A percentile compares a stretch with the other conserved stretches of the same genome.
phyloP scores from a whole-genome alignment of 495 filamentous ascomycete genomes.

The Pyrenula massariospora region DNA sequence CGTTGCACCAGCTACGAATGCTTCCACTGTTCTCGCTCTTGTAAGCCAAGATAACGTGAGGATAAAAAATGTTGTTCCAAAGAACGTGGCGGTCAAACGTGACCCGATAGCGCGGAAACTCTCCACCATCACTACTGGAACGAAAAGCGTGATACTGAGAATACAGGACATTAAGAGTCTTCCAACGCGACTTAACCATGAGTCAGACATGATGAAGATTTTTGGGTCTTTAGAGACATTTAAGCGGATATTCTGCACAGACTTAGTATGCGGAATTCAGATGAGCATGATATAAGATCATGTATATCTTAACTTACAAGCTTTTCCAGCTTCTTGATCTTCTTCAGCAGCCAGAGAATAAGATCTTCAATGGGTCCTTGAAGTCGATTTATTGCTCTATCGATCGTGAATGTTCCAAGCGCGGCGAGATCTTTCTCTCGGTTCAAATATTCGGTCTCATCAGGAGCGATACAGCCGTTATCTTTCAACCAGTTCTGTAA shows the following conservation, averaged over 20 bases:
- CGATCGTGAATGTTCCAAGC: too few species aligned
- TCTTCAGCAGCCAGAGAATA: conserved; percentile 7
- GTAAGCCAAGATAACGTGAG: conserved; percentile 13
- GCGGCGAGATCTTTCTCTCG: conserved; percentile 11
- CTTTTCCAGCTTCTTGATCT: conserved; percentile 9
- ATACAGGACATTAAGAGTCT: conserved; percentile 12
- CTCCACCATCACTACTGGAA: conserved; percentile 14
- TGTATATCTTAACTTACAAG: conserved; percentile 20
- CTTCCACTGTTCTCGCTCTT: conserved; percentile 16
- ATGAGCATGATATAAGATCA: conserved; percentile 13
- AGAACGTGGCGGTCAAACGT: conserved; percentile 9
- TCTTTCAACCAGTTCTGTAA: conserved; percentile 17
- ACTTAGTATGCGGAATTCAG: conserved; percentile 14
- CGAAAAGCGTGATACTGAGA: conserved; percentile 11
- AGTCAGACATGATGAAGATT: conserved; percentile 6
- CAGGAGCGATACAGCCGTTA: conserved; percentile 9
- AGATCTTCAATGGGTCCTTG: too few species aligned
- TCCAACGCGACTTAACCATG: conserved; percentile 13
- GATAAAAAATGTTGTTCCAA: conserved; percentile 12
- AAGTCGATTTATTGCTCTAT: too few species aligned
- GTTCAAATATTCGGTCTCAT: conserved; percentile 14
- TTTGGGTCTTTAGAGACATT: background rate
- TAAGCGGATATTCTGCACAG: background rate
- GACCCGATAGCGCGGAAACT: conserved; percentile 16
- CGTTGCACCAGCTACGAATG: conserved; percentile 21